These are phyloP conservation scores for Plasmodium knowlesi DNA, from an alignment of 169 alveolate species.

Conservation along the genomic window DNA sequence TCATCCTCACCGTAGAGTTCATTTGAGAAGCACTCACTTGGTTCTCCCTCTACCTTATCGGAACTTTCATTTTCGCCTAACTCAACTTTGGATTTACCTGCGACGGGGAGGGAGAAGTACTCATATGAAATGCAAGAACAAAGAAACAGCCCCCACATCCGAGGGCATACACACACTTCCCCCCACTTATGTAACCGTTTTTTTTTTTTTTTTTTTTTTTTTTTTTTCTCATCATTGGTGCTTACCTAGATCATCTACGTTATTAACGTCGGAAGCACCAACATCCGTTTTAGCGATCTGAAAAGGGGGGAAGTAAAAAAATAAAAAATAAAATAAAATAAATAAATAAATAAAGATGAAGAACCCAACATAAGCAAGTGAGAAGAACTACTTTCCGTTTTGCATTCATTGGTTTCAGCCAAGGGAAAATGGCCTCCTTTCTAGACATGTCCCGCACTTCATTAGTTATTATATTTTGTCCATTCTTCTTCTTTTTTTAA, in stretches of 20 bases:
- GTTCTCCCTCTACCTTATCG: neutral
- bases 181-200: neutral
- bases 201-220: too few species aligned
- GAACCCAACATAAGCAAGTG: neutral
- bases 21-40: neutral
- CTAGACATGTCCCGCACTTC: neutral
- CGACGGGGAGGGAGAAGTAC: neutral
- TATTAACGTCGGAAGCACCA: conserved; percentile 6
- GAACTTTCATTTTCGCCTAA: neutral
- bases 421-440: neutral
- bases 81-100: neutral
- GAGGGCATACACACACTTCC: neutral
- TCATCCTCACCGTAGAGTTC: neutral
- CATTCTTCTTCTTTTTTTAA: neutral
- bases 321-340: neutral
- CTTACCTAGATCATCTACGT: neutral
- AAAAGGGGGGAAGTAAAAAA: neutral
- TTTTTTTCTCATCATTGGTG: neutral
- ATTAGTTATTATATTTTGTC: neutral
- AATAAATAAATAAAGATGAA: neutral
- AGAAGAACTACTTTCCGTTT: neutral
- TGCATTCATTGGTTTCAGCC: neutral
- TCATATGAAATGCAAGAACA: neutral
- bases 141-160: neutral
- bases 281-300: conserved; percentile 45